These are phyloP conservation scores for Blastomyces emzantsi DNA, from an alignment of 2,329 filamentous ascomycete species.

Conservation along the genomic window DNA sequence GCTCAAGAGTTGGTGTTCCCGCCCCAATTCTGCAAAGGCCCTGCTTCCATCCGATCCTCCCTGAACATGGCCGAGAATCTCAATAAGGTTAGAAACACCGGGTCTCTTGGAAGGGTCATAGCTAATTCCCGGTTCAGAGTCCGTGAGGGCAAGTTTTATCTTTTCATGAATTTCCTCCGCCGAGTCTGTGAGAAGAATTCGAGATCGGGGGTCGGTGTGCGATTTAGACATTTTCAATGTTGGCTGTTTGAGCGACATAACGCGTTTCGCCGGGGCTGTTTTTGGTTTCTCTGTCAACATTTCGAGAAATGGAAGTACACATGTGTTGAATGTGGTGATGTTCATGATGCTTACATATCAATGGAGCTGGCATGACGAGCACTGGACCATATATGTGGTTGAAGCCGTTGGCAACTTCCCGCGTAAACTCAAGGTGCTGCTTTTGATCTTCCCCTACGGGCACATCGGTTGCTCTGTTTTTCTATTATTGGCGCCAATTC, in stretches of 20 bases:
- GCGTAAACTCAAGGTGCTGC: constrained; percentile 88
- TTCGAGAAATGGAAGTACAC: not conserved
- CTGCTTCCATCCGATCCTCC: constrained; percentile 24
- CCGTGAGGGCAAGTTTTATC: constrained; percentile 65
- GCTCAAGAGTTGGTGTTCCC: constrained; percentile 36
- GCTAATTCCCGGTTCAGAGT: constrained; percentile 56
- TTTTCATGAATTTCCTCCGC: constrained; percentile 57
- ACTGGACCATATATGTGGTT: constrained; percentile 60
- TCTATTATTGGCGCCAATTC: constrained; percentile 9
- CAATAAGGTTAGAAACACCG: constrained; percentile 78
- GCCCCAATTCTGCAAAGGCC: constrained; percentile 39
- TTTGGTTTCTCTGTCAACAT: not conserved
- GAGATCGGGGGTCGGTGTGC: constrained; percentile 57
- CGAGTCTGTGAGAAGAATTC: constrained; percentile 73
- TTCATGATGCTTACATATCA: constrained; percentile 52
- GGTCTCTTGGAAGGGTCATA: constrained; percentile 65
- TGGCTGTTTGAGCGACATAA: constrained; percentile 83
- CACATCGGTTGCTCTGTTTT: constrained; percentile 70
- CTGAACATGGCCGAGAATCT: constrained; percentile 66
- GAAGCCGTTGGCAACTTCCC: constrained; percentile 78
- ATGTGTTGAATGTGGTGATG: not conserved
- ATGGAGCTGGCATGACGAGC: constrained; percentile 59
- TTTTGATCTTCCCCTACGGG: constrained; percentile 93
- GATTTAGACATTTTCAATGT: constrained; percentile 92
- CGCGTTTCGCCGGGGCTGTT: constrained; percentile 64